Percentiles rank a stretch among this genome's conserved stretches.
These are phyloP conservation scores for Ophiostoma ips DNA, from an alignment of 2,329 filamentous ascomycete species.

Conservation along the genomic window DNA sequence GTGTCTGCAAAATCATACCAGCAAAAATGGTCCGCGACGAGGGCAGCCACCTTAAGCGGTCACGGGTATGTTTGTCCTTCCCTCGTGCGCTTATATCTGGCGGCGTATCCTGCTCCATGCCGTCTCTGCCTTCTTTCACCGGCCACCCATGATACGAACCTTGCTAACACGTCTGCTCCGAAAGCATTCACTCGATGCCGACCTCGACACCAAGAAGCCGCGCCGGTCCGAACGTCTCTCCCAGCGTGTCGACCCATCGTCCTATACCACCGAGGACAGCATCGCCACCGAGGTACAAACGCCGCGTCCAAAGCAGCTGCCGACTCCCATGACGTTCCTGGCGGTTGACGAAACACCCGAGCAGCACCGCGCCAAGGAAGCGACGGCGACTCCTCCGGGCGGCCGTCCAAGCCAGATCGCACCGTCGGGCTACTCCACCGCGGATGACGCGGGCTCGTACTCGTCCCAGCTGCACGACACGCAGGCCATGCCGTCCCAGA, in stretches of 20 bases:
- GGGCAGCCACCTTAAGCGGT: conserved; percentile 19
- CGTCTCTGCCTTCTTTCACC: neutral
- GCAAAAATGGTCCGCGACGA: conserved; percentile 14
- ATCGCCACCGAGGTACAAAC: conserved; percentile 4
- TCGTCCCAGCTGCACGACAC: conserved; percentile 53
- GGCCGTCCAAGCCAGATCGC: conserved; percentile 40
- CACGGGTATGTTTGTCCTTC: conserved; percentile 15
- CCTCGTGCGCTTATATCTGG: neutral
- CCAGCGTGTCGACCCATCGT: conserved; percentile 28
- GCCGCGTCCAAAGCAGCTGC: conserved; percentile 41
- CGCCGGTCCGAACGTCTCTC: conserved; percentile 63
- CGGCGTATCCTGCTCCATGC: neutral
- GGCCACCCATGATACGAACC: neutral
- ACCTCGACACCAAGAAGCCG: conserved; percentile 65
- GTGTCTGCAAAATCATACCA: neutral
- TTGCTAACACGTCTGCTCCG: conserved; percentile 13
- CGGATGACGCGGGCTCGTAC: conserved; percentile 26
- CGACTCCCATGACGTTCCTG: conserved; percentile 62
- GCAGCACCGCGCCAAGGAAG: conserved; percentile 44
- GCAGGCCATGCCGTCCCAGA: conserved; percentile 64
- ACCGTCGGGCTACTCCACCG: conserved; percentile 17
- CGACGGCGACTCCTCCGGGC: conserved; percentile 56
- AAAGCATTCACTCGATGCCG: conserved; percentile 50
- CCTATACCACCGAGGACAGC: conserved; percentile 4
- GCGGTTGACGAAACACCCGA: conserved; percentile 37